These are phyloP conservation scores for Pistacia atlantica DNA, from an alignment of 345 rosid genomes.

Conservation along the genomic window DNA sequence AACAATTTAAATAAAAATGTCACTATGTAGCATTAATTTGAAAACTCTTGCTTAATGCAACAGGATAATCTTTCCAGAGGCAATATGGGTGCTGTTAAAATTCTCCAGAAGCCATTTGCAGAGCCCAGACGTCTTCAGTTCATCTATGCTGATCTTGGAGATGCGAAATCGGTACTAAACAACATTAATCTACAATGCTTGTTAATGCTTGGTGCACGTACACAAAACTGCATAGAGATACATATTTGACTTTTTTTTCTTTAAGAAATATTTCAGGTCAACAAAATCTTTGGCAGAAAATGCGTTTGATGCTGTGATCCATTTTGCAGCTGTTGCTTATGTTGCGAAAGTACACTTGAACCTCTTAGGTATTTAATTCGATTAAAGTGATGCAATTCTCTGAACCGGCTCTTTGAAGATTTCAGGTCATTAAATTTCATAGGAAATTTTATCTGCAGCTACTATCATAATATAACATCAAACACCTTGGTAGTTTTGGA, in stretches of 20 bases:
- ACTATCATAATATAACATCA: no score
- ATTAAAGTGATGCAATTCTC: background rate
- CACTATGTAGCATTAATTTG: background rate
- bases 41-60: slow-evolving; percentile 27
- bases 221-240: no score
- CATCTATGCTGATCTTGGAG: slow-evolving; percentile 65
- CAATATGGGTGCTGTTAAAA: slow-evolving; percentile 60
- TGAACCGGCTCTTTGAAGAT: no score
- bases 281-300: slow-evolving; percentile 80
- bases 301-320: slow-evolving; percentile 98
- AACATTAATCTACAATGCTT: background rate
- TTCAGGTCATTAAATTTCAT: no score
- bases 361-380: slow-evolving; percentile 47
- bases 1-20: background rate
- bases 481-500: no score
- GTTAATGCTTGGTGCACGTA: no score
- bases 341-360: slow-evolving; percentile 68
- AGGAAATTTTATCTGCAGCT: no score
- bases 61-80: slow-evolving; percentile 98
- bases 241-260: slow-evolving; percentile 20
- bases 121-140: slow-evolving; percentile 69
- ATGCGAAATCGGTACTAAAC: slow-evolving; percentile 57
- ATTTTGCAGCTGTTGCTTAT: slow-evolving; percentile 82
- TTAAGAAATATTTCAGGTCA: slow-evolving; percentile 60
- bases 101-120: slow-evolving; percentile 54